Conservation (phyloP, 2,329 filamentous ascomycete species). For the Aureobasidium sp. region DNA sequence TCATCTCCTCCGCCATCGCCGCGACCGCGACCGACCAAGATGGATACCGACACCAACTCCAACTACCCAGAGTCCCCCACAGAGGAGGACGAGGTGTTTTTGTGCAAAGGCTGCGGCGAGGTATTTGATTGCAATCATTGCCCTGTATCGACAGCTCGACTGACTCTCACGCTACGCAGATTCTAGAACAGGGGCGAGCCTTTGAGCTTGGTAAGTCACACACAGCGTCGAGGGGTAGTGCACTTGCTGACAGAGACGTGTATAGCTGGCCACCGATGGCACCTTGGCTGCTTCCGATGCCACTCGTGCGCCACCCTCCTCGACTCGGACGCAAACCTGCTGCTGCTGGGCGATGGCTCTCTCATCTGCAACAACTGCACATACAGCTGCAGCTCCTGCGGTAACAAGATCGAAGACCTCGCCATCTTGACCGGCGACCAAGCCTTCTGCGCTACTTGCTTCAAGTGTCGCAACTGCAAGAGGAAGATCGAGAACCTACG, state of each 20-base stretch:
- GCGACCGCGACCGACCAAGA: not conserved
- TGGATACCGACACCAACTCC: constrained; percentile 1
- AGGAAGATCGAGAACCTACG: constrained; percentile 96
- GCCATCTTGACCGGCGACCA: constrained; percentile 97
- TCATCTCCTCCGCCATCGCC: not conserved
- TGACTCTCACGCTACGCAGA: constrained; percentile 45
- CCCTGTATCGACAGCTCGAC: not conserved
- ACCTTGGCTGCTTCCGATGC: constrained; percentile 97
- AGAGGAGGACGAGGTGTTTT: constrained; percentile 69
- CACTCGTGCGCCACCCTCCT: constrained; percentile 91
- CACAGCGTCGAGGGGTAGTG: constrained; percentile 8
- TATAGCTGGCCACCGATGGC: constrained; percentile 89
- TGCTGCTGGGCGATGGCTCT: constrained; percentile 93
- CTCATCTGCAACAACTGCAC: constrained; percentile 99
- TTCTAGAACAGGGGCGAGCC: constrained; percentile 95
- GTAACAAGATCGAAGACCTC: constrained; percentile 95
- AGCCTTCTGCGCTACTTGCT: constrained; percentile 94
- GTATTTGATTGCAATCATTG: constrained; percentile 38
- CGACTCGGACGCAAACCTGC: constrained; percentile 94
- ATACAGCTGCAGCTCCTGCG: constrained; percentile 94
- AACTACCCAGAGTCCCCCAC: constrained; percentile 49
- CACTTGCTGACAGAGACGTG: constrained; percentile 27
- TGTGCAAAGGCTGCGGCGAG: constrained; percentile 90
- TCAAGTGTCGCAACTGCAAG: constrained; percentile 96
- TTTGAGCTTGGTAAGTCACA: constrained; percentile 78